Evolutionary conservation across 1,284 basidiomycete species (phyloP), one percentile per base, ranked within the genome.

Genomic region (Ustilago vetiveriae): DNA sequence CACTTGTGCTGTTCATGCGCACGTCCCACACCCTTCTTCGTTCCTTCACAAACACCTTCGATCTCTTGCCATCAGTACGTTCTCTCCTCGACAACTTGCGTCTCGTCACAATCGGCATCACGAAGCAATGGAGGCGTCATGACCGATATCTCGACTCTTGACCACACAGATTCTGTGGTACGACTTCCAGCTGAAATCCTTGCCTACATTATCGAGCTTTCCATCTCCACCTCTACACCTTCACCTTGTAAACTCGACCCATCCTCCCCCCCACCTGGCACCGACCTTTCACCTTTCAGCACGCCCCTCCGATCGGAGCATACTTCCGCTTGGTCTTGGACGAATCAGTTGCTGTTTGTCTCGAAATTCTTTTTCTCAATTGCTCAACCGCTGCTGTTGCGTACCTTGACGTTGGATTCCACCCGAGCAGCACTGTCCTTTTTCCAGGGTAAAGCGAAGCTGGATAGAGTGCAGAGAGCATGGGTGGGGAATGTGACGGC

Each of bases 401-500:
- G 29, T 3, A 69, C 66, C 17, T 47, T 69, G 1, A 63, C 66
- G 13, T 47, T 69, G n/a, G 55, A 56, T n/a, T 27, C 39, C 0
- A 24, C 35, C 10, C 13, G 33, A 0, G 56, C 52, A 2, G 48
- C 26, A 4, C 22, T 11, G 0, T 17, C 44, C 5, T 60, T 67
- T 41, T 56, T 67, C 36, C 7, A 6, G 3, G 4, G 44, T 0
- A 6, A 2, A 23, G 21, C 45, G 3, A 11, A 6, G 33, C 10
- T 37, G 22, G 13, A n/a, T 1, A 39, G 26, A 13, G 49, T 66
- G n/a, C 14, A 46, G 13, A 37, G 58, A 9, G 67, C 53, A 13
- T 71, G 67, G 67, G 16, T 71, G 2, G 67, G 62, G 23, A 71
- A 66, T n/a, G 21, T 65, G 11, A 44, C 52, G 1, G 44, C 52